Evolutionary conservation across 2,329 filamentous ascomycete species (phyloP).

Genomic region (Fusarium sp.): DNA sequence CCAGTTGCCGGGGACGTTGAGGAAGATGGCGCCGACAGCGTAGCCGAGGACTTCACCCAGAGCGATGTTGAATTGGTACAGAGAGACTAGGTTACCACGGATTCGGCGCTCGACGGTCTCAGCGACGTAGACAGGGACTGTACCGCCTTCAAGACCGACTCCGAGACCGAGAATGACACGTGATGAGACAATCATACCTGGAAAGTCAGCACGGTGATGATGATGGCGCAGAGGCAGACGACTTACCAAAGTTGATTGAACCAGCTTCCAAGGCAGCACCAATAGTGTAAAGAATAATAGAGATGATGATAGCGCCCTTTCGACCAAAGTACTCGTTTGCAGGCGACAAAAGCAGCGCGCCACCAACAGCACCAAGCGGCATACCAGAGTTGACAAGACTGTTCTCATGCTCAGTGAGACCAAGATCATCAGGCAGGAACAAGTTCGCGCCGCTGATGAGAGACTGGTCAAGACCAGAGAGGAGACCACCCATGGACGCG

Average conservation of each 20-base stretch:
- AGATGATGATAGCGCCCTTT: constrained; percentile 75
- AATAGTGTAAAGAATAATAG: constrained; percentile 75
- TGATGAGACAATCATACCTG: constrained; percentile 73
- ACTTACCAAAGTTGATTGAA: constrained; percentile 68
- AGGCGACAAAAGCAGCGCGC: constrained; percentile 73
- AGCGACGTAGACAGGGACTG: constrained; percentile 79
- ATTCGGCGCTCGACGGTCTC: constrained; percentile 75
- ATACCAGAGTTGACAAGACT: constrained; percentile 76
- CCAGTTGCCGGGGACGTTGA: constrained; percentile 76
- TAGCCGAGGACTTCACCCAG: constrained; percentile 80
- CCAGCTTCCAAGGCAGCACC: constrained; percentile 76
- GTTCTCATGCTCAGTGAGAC: constrained; percentile 65
- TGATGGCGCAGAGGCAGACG: accelerated
- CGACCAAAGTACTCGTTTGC: constrained; percentile 75
- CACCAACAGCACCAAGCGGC: constrained; percentile 76
- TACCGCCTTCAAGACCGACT: constrained; percentile 78
- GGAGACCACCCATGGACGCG: constrained; percentile 78
- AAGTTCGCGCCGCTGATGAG: constrained; percentile 78
- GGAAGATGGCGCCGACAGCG: constrained; percentile 77
- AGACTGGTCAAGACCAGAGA: constrained; percentile 78
- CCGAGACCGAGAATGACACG: constrained; percentile 76
- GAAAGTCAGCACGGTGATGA: not conserved
- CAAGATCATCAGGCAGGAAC: constrained; percentile 69
- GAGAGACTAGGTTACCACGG: constrained; percentile 76
- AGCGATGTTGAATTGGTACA: constrained; percentile 82